phyloP scores from a whole-genome alignment of 495 filamentous ascomycete genomes.

The Friedmanniomyces simplex region DNA sequence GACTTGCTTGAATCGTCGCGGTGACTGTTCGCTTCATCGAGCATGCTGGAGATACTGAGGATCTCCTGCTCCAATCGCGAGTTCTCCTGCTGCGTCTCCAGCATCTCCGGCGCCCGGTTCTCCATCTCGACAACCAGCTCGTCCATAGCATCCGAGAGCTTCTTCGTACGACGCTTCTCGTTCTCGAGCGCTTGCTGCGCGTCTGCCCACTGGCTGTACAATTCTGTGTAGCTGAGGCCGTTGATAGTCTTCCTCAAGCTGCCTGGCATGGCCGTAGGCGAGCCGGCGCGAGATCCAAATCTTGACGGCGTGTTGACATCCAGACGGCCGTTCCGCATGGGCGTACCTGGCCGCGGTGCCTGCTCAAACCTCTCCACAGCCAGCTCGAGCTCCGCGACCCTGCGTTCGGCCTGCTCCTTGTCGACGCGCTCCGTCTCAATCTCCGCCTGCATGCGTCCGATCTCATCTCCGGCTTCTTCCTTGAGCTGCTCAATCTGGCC shows the following conservation, averaged over 20 bases:
- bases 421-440: conserved; percentile 69
- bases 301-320: conserved; percentile 30
- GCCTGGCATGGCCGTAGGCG: conserved; percentile 36
- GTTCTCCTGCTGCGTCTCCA: conserved; percentile 48
- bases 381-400: conserved; percentile 63
- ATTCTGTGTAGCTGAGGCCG: conserved; percentile 50
- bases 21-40: too few species aligned
- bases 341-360: conserved; percentile 47
- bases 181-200: conserved; percentile 49
- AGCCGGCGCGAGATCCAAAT: conserved; percentile 44
- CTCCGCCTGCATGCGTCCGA: conserved; percentile 67
- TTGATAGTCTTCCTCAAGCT: conserved; percentile 46
- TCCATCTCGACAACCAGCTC: conserved; percentile 63
- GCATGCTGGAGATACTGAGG: too few species aligned
- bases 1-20: too few species aligned
- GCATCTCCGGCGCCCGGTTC: conserved; percentile 48
- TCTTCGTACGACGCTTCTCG: conserved; percentile 59
- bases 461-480: conserved; percentile 69
- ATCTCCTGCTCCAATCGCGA: too few species aligned
- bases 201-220: conserved; percentile 55
- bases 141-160: conserved; percentile 62
- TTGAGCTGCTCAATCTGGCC: conserved; percentile 62
- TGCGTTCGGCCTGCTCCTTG: conserved; percentile 56
- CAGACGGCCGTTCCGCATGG: conserved; percentile 44
- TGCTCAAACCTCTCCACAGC: conserved; percentile 56